A percentile compares a stretch with the other conserved stretches of the same genome.
Evolutionary conservation across 805 yeast genomes (phyloP).

Genomic region (Kodamaea neixiangensis): DNA sequence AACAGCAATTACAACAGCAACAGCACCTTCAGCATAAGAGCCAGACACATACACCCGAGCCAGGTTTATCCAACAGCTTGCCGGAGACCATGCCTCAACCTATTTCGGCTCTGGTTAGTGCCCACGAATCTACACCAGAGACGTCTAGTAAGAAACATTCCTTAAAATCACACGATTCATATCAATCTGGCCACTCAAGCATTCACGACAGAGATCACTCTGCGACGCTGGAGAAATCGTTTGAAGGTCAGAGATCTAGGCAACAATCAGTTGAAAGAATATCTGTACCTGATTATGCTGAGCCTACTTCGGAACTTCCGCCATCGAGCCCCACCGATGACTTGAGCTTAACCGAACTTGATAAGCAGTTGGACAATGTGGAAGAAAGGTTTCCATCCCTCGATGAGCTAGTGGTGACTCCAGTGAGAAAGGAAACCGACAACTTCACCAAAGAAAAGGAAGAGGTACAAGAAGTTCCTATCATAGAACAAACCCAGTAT

Average conservation of each 20-base stretch:
- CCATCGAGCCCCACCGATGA: slow-evolving; percentile 14
- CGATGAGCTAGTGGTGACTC: slow-evolving; percentile 25
- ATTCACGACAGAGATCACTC: neutral
- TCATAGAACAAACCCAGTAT: neutral
- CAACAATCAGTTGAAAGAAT: slow-evolving; percentile 4
- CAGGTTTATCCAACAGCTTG: neutral
- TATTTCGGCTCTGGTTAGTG: neutral
- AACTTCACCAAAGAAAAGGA: neutral
- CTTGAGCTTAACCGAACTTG: slow-evolving; percentile 34
- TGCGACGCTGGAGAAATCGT: slow-evolving; percentile 7
- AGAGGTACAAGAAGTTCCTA: neutral
- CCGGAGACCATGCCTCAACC: neutral
- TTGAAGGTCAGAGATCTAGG: slow-evolving; percentile 5
- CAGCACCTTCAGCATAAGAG: slow-evolving; percentile 8
- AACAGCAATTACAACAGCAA: slow-evolving; percentile 9
- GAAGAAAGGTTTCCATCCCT: slow-evolving; percentile 56
- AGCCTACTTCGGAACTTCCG: neutral
- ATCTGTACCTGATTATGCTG: neutral
- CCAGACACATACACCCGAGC: neutral
- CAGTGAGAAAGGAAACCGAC: neutral
- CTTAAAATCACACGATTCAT: slow-evolving; percentile 4
- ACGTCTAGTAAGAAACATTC: neutral
- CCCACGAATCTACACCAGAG: neutral
- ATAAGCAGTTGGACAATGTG: slow-evolving; percentile 39
- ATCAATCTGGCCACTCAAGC: slow-evolving; percentile 7